A percentile compares a stretch with the other conserved stretches of the same genome.
phyloP scores from a whole-genome alignment of 805 yeast species.

The Suhomyces kilbournensis region DNA sequence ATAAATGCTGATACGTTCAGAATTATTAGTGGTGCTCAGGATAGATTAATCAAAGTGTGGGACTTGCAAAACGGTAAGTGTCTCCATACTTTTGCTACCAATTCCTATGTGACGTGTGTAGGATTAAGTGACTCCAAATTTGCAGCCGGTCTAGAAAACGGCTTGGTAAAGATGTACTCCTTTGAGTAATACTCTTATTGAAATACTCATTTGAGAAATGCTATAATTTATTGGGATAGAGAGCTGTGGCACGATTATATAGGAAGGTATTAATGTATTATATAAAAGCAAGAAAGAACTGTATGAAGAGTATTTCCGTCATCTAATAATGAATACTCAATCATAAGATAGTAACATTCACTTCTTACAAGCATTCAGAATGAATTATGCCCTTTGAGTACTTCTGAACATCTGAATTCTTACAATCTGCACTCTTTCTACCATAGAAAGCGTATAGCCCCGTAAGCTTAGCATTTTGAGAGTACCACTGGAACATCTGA shows the following conservation, averaged over 20 bases:
- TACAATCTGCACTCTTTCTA: too few species aligned
- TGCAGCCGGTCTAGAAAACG: constrained; percentile 88
- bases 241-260: not conserved
- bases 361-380: too few species aligned
- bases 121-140: constrained; percentile 85
- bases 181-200: constrained; percentile 48
- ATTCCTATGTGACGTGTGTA: constrained; percentile 59
- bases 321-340: too few species aligned
- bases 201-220: constrained; percentile 62
- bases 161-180: constrained; percentile 78
- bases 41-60: constrained; percentile 87
- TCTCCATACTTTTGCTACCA: constrained; percentile 86
- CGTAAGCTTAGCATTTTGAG: too few species aligned
- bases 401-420: too few species aligned
- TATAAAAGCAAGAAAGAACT: too few species aligned
- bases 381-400: too few species aligned
- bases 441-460: too few species aligned
- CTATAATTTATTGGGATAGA: not conserved
- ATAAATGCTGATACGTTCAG: constrained; percentile 94
- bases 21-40: constrained; percentile 93
- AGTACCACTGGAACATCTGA: too few species aligned
- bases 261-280: too few species aligned
- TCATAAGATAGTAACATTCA: too few species aligned
- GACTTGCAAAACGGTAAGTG: constrained; percentile 93
- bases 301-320: too few species aligned